Evolutionary conservation across 1,139 yeast genomes (phyloP).

Genomic region (Eremothecium sinecaudum): DNA sequence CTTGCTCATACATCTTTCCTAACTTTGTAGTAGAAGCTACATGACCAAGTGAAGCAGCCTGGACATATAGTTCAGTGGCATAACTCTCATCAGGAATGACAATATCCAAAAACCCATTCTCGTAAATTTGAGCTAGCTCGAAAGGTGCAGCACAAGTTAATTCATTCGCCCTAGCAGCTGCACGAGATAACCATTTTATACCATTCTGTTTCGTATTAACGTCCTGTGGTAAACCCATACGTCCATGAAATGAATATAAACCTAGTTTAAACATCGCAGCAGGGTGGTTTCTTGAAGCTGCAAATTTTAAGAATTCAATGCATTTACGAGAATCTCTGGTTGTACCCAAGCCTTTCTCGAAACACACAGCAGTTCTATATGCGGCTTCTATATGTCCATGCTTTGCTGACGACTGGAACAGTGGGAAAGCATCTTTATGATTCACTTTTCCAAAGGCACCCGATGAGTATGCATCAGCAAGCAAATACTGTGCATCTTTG

Average conservation of each 20-base stretch:
- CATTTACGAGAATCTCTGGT: conserved; percentile 83
- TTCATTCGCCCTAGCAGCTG: conserved; percentile 75
- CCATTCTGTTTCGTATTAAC: conserved; percentile 73
- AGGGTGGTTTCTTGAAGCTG: conserved; percentile 86
- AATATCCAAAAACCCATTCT: conserved; percentile 76
- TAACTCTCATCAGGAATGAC: conserved; percentile 75
- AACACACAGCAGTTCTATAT: conserved; percentile 82
- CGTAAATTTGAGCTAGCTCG: conserved; percentile 80
- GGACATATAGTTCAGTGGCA: conserved; percentile 77
- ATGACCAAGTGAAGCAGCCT: conserved; percentile 85
- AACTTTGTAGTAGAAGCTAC: conserved; percentile 68
- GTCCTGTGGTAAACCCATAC: conserved; percentile 71
- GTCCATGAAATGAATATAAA: conserved; percentile 68
- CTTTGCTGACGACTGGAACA: conserved; percentile 85
- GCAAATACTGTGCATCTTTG: conserved; percentile 80
- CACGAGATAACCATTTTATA: conserved; percentile 85
- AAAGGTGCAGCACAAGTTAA: conserved; percentile 86
- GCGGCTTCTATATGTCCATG: conserved; percentile 89
- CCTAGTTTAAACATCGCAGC: conserved; percentile 94
- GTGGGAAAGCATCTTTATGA: conserved; percentile 59
- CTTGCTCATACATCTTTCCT: conserved; percentile 80
- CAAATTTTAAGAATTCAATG: conserved; percentile 71
- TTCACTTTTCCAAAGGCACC: conserved; percentile 85
- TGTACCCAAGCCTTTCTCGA: conserved; percentile 90
- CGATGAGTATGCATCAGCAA: conserved; percentile 80